These are phyloP conservation scores for Penicillium paneum DNA, from an alignment of 2,329 filamentous ascomycete genomes.

Conservation along the genomic window DNA sequence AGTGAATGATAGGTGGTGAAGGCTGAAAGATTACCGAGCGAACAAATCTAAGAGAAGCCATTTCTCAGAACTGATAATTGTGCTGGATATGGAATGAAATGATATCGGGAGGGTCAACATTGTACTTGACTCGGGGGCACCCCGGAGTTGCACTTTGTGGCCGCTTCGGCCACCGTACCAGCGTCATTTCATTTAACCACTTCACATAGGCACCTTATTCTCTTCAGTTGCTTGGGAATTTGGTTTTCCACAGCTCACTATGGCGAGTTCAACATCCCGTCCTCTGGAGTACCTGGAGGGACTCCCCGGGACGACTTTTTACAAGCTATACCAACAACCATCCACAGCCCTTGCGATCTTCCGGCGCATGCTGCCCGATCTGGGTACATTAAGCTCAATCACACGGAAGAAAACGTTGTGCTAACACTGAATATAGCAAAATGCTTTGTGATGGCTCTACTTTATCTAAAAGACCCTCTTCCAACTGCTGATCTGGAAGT, in stretches of 20 bases:
- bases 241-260: constrained; percentile 37
- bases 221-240: constrained; percentile 23
- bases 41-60: constrained; percentile 61
- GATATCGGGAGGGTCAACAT: not conserved
- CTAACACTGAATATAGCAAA: constrained; percentile 61
- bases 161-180: constrained; percentile 30
- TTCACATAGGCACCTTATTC: constrained; percentile 7
- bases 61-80: constrained; percentile 22
- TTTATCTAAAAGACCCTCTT: constrained; percentile 83
- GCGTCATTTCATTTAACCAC: constrained; percentile 10
- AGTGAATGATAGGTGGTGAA: not conserved
- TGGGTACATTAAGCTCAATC: constrained; percentile 57
- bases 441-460: constrained; percentile 89
- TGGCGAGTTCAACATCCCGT: constrained; percentile 57
- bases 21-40: constrained; percentile 52
- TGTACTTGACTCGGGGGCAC: constrained; percentile 1
- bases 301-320: constrained; percentile 83
- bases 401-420: constrained; percentile 2
- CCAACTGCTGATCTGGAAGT: constrained; percentile 75
- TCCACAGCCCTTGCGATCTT: constrained; percentile 95
- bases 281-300: constrained; percentile 89
- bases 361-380: constrained; percentile 89
- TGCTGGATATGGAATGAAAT: not conserved
- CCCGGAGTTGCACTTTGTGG: constrained; percentile 29
- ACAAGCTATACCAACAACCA: constrained; percentile 90